Evolutionary conservation across 345 rosid genomes (phyloP), one percentile per base, ranked within the genome.

Genomic region (Physaria fendleri): DNA sequence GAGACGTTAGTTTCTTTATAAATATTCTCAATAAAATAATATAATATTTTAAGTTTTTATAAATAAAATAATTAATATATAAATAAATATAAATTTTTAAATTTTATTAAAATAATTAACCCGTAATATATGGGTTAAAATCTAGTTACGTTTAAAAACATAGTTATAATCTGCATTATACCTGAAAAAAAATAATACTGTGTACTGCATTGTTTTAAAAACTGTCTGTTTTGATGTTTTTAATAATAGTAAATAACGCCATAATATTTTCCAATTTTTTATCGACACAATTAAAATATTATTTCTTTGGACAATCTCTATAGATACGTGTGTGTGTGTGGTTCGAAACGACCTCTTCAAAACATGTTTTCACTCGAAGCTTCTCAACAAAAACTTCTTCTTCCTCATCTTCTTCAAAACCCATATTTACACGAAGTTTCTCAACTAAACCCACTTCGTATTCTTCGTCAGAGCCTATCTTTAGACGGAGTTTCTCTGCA

Each of bases 401-500:
- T 27, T 56, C 71, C 21, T 46, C 71, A 21, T 42, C 55, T 64
- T 32, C 62, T 35, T 44, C 48, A 5, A 69, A 62, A 47, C 68
- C 58, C 14, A 28, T 46, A 2, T 55, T 69, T 51, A 48, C 64
- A 12, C 21, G 74, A 55, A 69, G 69, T 32, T 62, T 46, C 52
- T 55, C 69, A 41, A 55, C 58, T 9, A 69, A 62, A 51, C 32
- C 43, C 56, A 51, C 63, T 38, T 71, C 68, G 20, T 68, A 14
- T 47, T 63, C 80, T 62, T 76, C 79, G 25, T 75, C 81, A 1
- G 73, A 74, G 39, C 72, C 79, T 14, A 27, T 61, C n/a, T 82
- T 82, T 58, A 71, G 78, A 5, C 76, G 93, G 40, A 85, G 88
- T 58, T 83, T 80, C 48, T 87, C 93, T 14, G 79, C 85, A 3